Evolutionary conservation across 345 rosid genomes (phyloP).

Genomic region (Mercurialis annua): DNA sequence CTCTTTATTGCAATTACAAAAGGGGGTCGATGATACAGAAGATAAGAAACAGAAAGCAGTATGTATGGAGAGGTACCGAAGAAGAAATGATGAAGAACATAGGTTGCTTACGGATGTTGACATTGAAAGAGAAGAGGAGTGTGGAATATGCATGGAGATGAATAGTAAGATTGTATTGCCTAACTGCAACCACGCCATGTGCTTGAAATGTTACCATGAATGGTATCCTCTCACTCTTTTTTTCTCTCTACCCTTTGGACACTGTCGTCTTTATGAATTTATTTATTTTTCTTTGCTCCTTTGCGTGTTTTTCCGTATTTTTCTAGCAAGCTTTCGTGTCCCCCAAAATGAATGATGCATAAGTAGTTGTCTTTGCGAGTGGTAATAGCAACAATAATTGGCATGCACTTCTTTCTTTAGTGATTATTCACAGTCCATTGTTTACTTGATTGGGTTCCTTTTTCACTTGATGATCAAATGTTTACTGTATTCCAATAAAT

Average conservation of each 20-base stretch:
- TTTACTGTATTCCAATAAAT: no score
- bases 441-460: no score
- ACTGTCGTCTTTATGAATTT: neutral
- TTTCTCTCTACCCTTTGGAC: neutral
- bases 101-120: conserved; percentile 34
- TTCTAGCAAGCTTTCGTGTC: neutral
- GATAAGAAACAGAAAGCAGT: conserved; percentile 53
- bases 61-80: conserved; percentile 53
- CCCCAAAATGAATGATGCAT: neutral
- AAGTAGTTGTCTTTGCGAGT: no score
- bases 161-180: conserved; percentile 59
- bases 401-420: no score
- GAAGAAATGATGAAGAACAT: conserved; percentile 43
- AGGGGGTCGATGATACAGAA: conserved; percentile 55
- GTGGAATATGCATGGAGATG: conserved; percentile 72
- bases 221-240: conserved; percentile 39
- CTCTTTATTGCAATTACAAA: conserved; percentile 54
- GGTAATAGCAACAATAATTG: no score
- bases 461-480: no score
- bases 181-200: conserved; percentile 60
- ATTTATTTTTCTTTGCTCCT: neutral
- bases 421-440: no score
- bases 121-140: conserved; percentile 62
- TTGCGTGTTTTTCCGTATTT: neutral
- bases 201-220: conserved; percentile 63